These are phyloP conservation scores for Solanum paucissectum DNA, from an alignment of 257 asterid genomes.

Conservation along the genomic window DNA sequence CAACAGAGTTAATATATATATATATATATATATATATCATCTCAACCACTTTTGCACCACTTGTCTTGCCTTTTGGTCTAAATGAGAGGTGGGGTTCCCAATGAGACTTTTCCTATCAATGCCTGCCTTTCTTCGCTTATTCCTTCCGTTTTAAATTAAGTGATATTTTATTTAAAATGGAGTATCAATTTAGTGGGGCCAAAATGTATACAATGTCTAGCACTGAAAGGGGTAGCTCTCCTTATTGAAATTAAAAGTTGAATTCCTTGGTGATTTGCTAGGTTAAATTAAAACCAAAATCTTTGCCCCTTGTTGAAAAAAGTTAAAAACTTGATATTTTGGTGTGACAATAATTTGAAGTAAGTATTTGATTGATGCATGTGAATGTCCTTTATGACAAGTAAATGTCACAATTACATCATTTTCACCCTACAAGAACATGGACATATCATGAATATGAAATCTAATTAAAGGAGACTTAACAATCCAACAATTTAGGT, in stretches of 20 bases:
- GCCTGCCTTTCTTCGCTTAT: background rate
- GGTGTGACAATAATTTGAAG: background rate
- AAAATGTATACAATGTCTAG: background rate
- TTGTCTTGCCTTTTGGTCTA: slow-evolving; percentile 1
- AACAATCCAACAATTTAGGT: background rate
- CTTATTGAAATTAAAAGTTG: background rate
- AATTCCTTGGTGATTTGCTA: background rate
- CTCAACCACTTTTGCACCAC: slow-evolving; percentile 1
- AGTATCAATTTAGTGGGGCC: background rate
- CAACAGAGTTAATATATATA: background rate
- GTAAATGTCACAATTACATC: background rate
- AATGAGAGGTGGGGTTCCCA: background rate
- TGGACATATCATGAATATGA: background rate
- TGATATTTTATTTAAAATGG: background rate
- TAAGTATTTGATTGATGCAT: background rate
- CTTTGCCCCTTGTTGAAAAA: background rate
- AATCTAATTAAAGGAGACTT: background rate
- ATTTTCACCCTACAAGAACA: background rate
- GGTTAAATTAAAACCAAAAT: background rate
- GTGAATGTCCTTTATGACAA: background rate
- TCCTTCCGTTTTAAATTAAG: too few relatives aligned
- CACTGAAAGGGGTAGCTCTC: background rate
- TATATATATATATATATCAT: too few relatives aligned
- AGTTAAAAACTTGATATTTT: background rate
- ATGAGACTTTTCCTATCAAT: background rate